phyloP scores from a whole-genome alignment of 2,329 filamentous ascomycete genomes.

The Botryotinia calthae region DNA sequence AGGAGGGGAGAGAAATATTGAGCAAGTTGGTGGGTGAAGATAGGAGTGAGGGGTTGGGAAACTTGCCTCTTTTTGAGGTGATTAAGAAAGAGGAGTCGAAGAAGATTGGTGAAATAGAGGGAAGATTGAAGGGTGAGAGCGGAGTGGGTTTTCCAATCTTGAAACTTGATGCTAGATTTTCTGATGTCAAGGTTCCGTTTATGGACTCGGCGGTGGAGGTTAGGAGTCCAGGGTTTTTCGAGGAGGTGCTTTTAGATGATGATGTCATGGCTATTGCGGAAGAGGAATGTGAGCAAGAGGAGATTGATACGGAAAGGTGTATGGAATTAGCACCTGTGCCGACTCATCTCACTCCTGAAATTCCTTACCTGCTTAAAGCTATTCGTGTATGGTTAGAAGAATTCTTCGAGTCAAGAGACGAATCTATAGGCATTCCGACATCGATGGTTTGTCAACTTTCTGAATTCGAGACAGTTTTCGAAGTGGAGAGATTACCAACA shows the following conservation, averaged over 20 bases:
- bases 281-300: neutral
- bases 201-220: neutral
- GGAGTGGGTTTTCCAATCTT: neutral
- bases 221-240: neutral
- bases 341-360: neutral
- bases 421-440: neutral
- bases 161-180: neutral
- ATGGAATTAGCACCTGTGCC: conserved; percentile 3
- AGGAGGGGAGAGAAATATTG: neutral
- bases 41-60: neutral
- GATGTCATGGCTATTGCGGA: neutral
- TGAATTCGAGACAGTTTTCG: neutral
- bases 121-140: neutral
- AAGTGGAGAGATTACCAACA: conserved; percentile 8
- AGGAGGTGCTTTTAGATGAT: conserved; percentile 7
- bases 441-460: neutral
- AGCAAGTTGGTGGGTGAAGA: neutral
- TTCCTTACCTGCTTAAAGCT: conserved; percentile 3
- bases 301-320: neutral
- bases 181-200: conserved; percentile 9
- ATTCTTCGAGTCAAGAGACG: neutral
- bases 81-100: neutral
- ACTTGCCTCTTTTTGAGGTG: neutral
- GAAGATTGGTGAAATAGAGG: neutral
- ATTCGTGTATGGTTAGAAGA: conserved; percentile 11